phyloP scores from a whole-genome alignment of 495 filamentous ascomycete genomes.

The Lasiosphaeris hirsuta region DNA sequence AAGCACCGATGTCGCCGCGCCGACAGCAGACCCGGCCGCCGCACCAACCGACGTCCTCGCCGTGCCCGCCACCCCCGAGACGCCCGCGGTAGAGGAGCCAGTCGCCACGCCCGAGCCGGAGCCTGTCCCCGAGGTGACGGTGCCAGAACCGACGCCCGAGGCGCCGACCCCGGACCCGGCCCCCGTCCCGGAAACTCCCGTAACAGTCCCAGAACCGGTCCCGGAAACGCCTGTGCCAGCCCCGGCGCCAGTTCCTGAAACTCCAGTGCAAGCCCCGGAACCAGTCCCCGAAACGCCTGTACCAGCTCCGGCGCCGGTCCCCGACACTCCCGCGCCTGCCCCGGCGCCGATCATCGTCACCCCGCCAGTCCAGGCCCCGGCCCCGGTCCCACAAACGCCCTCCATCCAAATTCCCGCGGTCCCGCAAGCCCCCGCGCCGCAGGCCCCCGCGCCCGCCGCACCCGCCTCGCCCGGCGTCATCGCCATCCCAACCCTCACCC shows the following conservation, averaged over 20 bases:
- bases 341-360: neutral
- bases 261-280: neutral
- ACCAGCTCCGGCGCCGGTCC: neutral
- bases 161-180: slow-evolving; percentile 1
- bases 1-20: neutral
- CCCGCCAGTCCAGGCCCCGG: neutral
- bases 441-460: neutral
- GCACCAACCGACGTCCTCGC: neutral
- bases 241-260: slow-evolving; percentile 1
- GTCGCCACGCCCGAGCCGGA: neutral
- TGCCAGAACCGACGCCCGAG: neutral
- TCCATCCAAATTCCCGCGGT: neutral
- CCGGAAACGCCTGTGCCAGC: neutral
- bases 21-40: neutral
- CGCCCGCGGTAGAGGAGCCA: slow-evolving; percentile 2
- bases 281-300: slow-evolving; percentile 5
- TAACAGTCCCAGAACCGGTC: neutral
- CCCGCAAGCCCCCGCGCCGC: neutral
- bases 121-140: neutral
- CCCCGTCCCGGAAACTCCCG: neutral
- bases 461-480: neutral
- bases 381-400: neutral
- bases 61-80: neutral
- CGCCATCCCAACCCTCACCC: neutral
- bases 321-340: slow-evolving; percentile 1